Conservation (phyloP, 495 filamentous ascomycete genomes). For the Friedmanniomyces endolithicus region DNA sequence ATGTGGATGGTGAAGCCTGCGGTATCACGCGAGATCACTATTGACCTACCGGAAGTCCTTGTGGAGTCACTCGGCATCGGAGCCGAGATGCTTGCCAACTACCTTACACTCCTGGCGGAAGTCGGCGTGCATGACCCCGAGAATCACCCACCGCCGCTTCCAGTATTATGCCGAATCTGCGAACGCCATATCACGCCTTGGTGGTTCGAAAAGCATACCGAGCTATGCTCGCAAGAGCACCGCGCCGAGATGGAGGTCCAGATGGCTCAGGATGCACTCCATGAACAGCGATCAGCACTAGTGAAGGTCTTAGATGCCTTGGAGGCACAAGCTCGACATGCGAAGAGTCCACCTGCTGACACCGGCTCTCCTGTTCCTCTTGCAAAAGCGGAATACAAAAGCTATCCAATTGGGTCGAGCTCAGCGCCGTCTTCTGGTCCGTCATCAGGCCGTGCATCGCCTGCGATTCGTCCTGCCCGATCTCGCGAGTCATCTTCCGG, state of each 20-base stretch:
- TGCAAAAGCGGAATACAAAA: constrained; percentile 77
- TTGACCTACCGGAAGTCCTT: constrained; percentile 80
- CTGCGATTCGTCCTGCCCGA: constrained; percentile 50
- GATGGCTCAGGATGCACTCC: constrained; percentile 79
- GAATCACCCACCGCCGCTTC: constrained; percentile 72
- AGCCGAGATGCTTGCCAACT: constrained; percentile 85
- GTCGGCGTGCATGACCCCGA: constrained; percentile 68
- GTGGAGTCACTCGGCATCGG: constrained; percentile 90
- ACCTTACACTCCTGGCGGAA: constrained; percentile 81
- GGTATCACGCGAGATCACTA: constrained; percentile 78
- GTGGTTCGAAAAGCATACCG: constrained; percentile 99
- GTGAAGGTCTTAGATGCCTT: constrained; percentile 88
- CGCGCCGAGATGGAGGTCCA: constrained; percentile 95
- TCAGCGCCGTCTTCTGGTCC: constrained; percentile 47
- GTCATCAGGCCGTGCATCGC: constrained; percentile 54
- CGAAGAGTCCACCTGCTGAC: constrained; percentile 26
- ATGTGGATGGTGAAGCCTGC: constrained; percentile 99
- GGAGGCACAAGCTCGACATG: constrained; percentile 64
- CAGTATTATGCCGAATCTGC: constrained; percentile 90
- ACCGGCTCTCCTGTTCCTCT: constrained; percentile 27
- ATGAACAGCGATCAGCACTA: constrained; percentile 90
- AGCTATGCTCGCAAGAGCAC: constrained; percentile 90
- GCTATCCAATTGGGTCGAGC: constrained; percentile 69
- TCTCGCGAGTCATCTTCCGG: constrained; percentile 73
- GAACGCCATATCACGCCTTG: constrained; percentile 96